Percentiles rank a stretch among this genome's conserved stretches.
phyloP scores from a whole-genome alignment of 225 moss, liverwort and hornwort genomes.

The Bryoerythrophyllum caledonicum region DNA sequence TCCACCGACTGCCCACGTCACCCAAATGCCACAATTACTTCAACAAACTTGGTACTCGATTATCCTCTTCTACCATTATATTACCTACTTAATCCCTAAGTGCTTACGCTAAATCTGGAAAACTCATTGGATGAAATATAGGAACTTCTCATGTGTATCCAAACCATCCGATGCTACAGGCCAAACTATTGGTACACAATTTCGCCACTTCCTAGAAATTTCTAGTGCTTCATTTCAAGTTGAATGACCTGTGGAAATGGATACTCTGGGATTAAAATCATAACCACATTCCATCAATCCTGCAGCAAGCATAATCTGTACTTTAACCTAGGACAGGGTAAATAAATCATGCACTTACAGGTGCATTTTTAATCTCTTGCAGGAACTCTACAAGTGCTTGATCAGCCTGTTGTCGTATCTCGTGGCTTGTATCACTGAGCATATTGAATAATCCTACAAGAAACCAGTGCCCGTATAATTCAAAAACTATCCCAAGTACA shows the following conservation, averaged over 20 bases:
- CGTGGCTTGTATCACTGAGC: conserved; percentile 81
- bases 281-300: background rate
- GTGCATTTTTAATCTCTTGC: conserved; percentile 76
- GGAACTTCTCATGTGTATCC: too few species aligned
- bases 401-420: conserved; percentile 79
- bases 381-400: conserved; percentile 77
- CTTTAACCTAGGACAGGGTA: background rate
- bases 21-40: conserved; percentile 16
- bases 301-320: conserved; percentile 4
- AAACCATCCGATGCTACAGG: too few species aligned
- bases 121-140: too few species aligned
- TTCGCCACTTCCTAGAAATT: too few species aligned
- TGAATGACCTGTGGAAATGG: too few species aligned
- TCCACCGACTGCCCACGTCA: conserved; percentile 65
- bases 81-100: background rate
- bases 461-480: background rate
- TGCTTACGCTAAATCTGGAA: too few species aligned
- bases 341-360: conserved; percentile 44
- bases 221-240: too few species aligned
- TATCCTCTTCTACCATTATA: conserved; percentile 3
- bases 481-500: background rate
- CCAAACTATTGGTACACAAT: too few species aligned
- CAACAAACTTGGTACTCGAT: background rate
- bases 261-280: background rate
- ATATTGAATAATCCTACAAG: conserved; percentile 76